phyloP scores from a whole-genome alignment of 805 yeast species.

The Kluyveromyces dobzhanskii region DNA sequence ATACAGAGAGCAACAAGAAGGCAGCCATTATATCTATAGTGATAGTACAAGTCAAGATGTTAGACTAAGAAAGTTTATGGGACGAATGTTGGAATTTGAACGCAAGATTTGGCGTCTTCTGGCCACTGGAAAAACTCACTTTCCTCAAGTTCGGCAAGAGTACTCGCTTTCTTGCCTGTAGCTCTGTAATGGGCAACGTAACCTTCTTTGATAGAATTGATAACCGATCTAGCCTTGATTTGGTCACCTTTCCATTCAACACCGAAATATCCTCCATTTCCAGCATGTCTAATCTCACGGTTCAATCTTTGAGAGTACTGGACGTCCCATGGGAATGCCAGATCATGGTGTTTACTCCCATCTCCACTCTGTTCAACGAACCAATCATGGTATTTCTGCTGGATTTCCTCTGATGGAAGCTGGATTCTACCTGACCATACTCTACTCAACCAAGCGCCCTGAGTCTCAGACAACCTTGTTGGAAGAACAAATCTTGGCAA shows the following conservation, averaged over 20 bases:
- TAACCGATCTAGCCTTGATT: constrained; percentile 34
- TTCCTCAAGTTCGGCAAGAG: constrained; percentile 34
- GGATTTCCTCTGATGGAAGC: constrained; percentile 42
- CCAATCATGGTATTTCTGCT: constrained; percentile 35
- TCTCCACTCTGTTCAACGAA: constrained; percentile 38
- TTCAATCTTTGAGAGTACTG: constrained; percentile 45
- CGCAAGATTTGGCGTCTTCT: constrained; percentile 12
- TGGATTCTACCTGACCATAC: constrained; percentile 47
- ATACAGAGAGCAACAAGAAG: too few relatives aligned
- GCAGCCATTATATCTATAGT: too few relatives aligned
- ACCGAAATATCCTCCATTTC: constrained; percentile 39
- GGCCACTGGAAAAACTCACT: constrained; percentile 31
- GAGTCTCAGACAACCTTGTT: constrained; percentile 48
- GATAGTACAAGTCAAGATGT: too few relatives aligned
- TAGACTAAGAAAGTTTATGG: constrained; percentile 1
- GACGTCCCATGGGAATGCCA: constrained; percentile 50
- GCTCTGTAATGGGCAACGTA: constrained; percentile 34
- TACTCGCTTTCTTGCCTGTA: constrained; percentile 32
- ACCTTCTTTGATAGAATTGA: constrained; percentile 37
- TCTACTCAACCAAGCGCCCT: constrained; percentile 56
- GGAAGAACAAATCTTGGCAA: constrained; percentile 53
- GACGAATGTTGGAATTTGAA: constrained; percentile 10
- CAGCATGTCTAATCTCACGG: constrained; percentile 30
- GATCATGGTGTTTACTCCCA: constrained; percentile 42
- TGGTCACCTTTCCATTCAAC: constrained; percentile 45